Conservation (phyloP, 768 basidiomycete species). For the Harrya chromipes region DNA sequence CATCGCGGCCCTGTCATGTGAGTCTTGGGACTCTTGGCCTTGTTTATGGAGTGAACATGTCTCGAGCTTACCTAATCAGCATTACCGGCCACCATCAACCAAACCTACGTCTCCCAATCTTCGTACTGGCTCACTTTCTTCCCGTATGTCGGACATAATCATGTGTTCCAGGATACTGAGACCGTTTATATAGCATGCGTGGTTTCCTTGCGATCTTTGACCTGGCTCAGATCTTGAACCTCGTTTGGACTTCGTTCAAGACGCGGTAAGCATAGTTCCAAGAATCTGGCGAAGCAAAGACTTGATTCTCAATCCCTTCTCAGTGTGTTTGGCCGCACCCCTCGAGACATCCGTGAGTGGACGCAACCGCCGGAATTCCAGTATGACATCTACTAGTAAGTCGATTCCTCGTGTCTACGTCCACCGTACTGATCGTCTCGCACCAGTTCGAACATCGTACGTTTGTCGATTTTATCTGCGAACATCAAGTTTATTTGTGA, state of each 20-base stretch:
- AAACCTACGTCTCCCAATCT: constrained; percentile 87
- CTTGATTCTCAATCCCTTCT: constrained; percentile 1
- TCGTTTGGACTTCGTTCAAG: constrained; percentile 81
- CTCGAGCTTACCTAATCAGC: constrained; percentile 47
- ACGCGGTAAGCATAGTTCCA: constrained; percentile 51
- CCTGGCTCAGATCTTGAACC: constrained; percentile 90
- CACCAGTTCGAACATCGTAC: constrained; percentile 54
- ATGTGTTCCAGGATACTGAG: constrained; percentile 4
- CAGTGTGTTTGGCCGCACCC: constrained; percentile 83
- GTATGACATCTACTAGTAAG: constrained; percentile 81
- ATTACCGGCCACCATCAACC: constrained; percentile 70
- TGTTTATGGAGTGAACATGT: neutral
- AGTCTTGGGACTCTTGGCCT: constrained; percentile 9
- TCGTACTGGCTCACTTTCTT: constrained; percentile 94
- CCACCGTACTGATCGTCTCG: neutral
- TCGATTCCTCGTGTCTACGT: constrained; percentile 8
- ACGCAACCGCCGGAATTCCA: constrained; percentile 89
- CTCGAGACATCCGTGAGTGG: constrained; percentile 86
- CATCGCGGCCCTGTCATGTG: constrained; percentile 44
- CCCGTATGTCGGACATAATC: constrained; percentile 54
- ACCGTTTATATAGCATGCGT: constrained; percentile 55
- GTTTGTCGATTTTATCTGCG: constrained; percentile 16
- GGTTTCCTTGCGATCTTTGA: constrained; percentile 96
- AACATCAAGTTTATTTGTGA: constrained; percentile 6
- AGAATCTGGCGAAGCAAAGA: neutral